Base-by-base conservation (phyloP, 1,139 yeast genomes). In the Debaryomycetaceae sp. region DNA sequence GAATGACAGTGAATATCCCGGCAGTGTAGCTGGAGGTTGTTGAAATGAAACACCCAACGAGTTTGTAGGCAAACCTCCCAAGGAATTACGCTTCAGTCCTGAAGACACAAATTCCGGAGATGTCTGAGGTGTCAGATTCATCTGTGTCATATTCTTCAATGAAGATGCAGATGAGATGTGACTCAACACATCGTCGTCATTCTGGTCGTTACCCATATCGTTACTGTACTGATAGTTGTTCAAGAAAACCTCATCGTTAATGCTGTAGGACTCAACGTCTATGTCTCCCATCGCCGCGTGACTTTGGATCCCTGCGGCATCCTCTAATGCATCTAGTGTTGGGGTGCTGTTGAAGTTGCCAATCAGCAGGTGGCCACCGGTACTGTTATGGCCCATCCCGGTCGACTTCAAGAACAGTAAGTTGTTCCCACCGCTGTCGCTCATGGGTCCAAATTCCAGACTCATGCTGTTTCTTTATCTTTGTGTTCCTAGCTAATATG, bases 81-180 rank as follows among this genome's bases (percentile, higher is more conserved):
- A 27, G 11, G 31, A 27, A 27, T 27, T 27, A 11, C 31, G 31
- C 31, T 27, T 27, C 31, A 27, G 31, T 11, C 31, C 31, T 8
- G 31, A 27, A 27, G 31, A 27, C 8, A 27, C 31, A 33, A 43
- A 39, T 13, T 43, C 45, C 11, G 45, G 45, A 5, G 45, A 39
- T 5, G 45, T 43, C 20, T 40, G 41, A 17, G 31, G 27, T 6
- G 45, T 39, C 20, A 38, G 40, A 38, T 39, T 43, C 13, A 24
- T 35, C 33, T 39, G 34, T 6, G 27, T 40, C 40, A 39, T 34
- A n/a, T 43, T 40, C 22, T 30, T 37, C 36, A 40, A 43, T 14
- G 40, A 37, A 13, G 44, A 41, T n/a, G 42, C 37, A 8, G 45
- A 43, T 13, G 45, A 43, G 8, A 27, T 27, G 31, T 27, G 31